Percentiles rank a stretch among this genome's conserved stretches.
These are phyloP conservation scores for Bremia lactucae DNA, from an alignment of 352 stramenopile species.

Conservation along the genomic window DNA sequence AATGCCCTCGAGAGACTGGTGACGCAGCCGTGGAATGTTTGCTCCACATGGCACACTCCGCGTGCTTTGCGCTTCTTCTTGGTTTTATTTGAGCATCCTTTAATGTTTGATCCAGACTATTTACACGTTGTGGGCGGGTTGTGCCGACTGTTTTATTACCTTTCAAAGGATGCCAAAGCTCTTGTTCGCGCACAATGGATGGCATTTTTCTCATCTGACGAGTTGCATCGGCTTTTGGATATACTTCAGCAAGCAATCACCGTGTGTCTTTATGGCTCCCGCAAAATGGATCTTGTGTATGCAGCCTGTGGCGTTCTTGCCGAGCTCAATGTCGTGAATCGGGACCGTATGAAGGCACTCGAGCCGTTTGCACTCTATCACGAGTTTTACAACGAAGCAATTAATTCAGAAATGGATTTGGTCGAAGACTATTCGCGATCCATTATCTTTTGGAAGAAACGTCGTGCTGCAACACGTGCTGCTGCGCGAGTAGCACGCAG, in stretches of 20 bases:
- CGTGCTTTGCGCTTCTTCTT: conserved; percentile 49
- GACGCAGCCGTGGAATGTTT: conserved; percentile 64
- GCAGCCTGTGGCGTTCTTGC: conserved; percentile 52
- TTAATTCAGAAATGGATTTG: conserved; percentile 76
- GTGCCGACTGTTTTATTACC: conserved; percentile 59
- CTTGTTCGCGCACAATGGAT: conserved; percentile 47
- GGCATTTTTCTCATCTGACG: conserved; percentile 37
- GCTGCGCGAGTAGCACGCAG: conserved; percentile 10
- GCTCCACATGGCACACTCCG: conserved; percentile 49
- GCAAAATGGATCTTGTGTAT: conserved; percentile 72
- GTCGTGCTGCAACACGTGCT: conserved; percentile 14
- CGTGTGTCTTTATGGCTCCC: conserved; percentile 53
- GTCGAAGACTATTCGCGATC: conserved; percentile 67
- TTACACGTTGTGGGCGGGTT: conserved; percentile 57
- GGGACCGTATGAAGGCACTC: conserved; percentile 11
- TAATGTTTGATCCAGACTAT: conserved; percentile 72
- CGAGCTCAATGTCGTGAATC: conserved; percentile 59
- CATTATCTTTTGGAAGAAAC: conserved; percentile 63
- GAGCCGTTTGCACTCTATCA: conserved; percentile 49
- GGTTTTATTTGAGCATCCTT: conserved; percentile 61
- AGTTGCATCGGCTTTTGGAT: conserved; percentile 53
- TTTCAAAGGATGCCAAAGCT: conserved; percentile 34
- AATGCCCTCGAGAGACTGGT: conserved; percentile 63
- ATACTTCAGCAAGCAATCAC: conserved; percentile 74
- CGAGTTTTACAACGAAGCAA: conserved; percentile 76